phyloP scores from a whole-genome alignment of 202 grass and related monocot genomes.

The Hordeum pubiflorum region DNA sequence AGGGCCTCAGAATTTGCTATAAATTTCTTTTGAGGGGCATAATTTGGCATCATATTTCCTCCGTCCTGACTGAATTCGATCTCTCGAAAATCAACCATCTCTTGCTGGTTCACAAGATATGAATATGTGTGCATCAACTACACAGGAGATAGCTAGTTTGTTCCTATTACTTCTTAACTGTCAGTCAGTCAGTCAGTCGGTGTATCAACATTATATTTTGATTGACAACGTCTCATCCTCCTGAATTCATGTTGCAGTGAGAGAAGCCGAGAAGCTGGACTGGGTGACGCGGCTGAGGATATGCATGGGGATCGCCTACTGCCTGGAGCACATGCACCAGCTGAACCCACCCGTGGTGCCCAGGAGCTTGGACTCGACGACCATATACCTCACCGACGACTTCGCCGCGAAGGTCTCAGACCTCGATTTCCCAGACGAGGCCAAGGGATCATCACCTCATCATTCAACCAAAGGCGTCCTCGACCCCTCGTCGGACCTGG shows the following conservation, averaged over 20 bases:
- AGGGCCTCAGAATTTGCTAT: background rate
- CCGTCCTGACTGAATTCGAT: background rate
- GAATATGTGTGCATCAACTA: background rate
- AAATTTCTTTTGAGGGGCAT: no score
- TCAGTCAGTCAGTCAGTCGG: background rate
- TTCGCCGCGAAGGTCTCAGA: slow-evolving; percentile 60
- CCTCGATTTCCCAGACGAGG: slow-evolving; percentile 37
- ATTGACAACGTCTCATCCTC: slow-evolving; percentile 11
- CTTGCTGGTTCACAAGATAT: background rate
- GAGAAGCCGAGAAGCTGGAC: slow-evolving; percentile 57
- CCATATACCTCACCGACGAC: slow-evolving; percentile 66
- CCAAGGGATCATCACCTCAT: slow-evolving; percentile 1
- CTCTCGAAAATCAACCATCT: background rate
- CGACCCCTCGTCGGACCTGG: background rate
- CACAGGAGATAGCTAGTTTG: background rate
- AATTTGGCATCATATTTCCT: background rate
- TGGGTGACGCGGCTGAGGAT: slow-evolving; percentile 50
- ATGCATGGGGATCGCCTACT: slow-evolving; percentile 62
- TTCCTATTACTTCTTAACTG: background rate
- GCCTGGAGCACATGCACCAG: slow-evolving; percentile 57
- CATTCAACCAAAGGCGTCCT: background rate
- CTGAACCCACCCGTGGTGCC: slow-evolving; percentile 43
- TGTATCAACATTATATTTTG: background rate
- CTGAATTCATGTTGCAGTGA: slow-evolving; percentile 22
- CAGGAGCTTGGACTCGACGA: slow-evolving; percentile 43